Percentiles rank a stretch among this genome's conserved stretches.
Evolutionary conservation across 192 early-diverging fungal genomes (phyloP).

Genomic region (Dimargaris cristalligena): DNA sequence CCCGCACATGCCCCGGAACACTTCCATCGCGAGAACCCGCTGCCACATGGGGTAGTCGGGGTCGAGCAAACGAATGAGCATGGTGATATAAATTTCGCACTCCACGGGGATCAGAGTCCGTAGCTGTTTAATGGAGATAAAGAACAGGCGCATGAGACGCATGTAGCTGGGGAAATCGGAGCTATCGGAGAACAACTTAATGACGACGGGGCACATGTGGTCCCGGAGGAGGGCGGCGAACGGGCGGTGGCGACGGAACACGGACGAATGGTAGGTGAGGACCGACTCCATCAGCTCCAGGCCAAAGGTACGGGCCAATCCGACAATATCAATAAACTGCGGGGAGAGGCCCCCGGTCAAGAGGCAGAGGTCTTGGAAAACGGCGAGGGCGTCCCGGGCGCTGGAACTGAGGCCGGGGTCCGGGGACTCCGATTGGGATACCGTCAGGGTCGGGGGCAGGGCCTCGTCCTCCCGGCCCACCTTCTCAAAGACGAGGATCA

Average conservation of each 20-base stretch:
- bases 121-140: conserved; percentile 53
- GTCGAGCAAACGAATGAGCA: conserved; percentile 70
- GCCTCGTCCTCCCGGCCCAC: conserved; percentile 41
- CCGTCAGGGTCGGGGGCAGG: conserved; percentile 14
- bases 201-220: conserved; percentile 72
- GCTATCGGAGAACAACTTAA: conserved; percentile 77
- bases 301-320: conserved; percentile 53
- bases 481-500: conserved; percentile 75
- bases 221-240: conserved; percentile 57
- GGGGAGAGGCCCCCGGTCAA: conserved; percentile 51
- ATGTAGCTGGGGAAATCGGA: conserved; percentile 64
- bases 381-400: conserved; percentile 14
- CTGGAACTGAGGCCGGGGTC: not conserved
- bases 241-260: conserved; percentile 65
- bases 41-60: conserved; percentile 67
- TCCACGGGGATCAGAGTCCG: conserved; percentile 36
- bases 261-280: conserved; percentile 53
- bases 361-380: conserved; percentile 69
- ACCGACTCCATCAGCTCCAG: conserved; percentile 88
- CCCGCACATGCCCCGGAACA: conserved; percentile 46
- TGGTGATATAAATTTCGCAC: conserved; percentile 86
- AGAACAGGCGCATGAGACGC: conserved; percentile 64
- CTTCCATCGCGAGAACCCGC: conserved; percentile 63
- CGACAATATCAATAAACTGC: conserved; percentile 33
- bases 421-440: not conserved